Percentiles rank a stretch among this genome's conserved stretches.
phyloP scores from a whole-genome alignment of 2,329 filamentous ascomycete species.

The Botrytis aclada region DNA sequence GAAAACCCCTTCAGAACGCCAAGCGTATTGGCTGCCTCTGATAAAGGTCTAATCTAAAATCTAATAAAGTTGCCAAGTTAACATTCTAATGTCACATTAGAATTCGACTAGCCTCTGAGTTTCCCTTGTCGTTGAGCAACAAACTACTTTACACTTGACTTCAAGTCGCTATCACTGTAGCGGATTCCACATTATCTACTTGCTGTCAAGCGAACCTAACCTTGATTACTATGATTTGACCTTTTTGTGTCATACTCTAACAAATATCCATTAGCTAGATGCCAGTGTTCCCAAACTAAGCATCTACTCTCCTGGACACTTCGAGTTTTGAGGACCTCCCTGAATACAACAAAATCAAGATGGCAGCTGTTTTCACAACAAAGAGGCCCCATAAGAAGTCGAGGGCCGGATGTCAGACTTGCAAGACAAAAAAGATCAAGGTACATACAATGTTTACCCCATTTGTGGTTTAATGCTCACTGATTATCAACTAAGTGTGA shows the following conservation, averaged over 20 bases:
- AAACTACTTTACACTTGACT: not conserved
- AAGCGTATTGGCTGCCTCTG: not conserved
- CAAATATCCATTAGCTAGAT: not conserved
- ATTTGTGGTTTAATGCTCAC: not conserved
- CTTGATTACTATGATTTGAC: not conserved
- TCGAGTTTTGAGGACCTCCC: not conserved
- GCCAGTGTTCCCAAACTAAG: not conserved
- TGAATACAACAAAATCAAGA: not conserved
- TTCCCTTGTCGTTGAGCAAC: not conserved
- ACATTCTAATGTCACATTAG: not conserved
- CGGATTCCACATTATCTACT: not conserved
- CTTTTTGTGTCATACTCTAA: not conserved
- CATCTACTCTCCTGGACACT: not conserved
- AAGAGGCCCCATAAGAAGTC: constrained; percentile 37
- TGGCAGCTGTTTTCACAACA: constrained; percentile 27
- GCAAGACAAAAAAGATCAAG: constrained; percentile 36
- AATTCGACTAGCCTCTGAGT: not conserved
- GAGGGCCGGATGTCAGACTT: constrained; percentile 34
- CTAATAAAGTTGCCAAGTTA: not conserved
- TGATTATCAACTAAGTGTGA: constrained; percentile 31
- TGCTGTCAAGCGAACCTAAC: not conserved
- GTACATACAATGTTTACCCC: constrained; percentile 19
- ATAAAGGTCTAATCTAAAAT: not conserved
- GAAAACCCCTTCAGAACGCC: not conserved
- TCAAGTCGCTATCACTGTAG: not conserved